Conservation (phyloP, 805 yeast genomes). For the Saturnispora gosingensis region DNA sequence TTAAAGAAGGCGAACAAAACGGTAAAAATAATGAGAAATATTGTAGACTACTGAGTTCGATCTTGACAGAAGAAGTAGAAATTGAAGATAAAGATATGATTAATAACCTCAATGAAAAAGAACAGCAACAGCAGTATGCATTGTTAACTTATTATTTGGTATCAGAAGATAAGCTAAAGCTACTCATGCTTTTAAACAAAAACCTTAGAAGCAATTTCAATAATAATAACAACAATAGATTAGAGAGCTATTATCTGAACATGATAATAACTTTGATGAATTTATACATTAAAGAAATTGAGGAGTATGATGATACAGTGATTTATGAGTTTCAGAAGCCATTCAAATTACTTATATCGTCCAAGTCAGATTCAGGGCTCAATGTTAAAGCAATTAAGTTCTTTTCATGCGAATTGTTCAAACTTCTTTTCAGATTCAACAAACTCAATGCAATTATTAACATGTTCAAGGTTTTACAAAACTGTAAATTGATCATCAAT, state of each 20-base stretch:
- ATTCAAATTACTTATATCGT: constrained; percentile 71
- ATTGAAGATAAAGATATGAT: neutral
- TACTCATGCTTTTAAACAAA: neutral
- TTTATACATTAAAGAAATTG: neutral
- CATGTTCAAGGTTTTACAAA: constrained; percentile 37
- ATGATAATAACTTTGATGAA: constrained; percentile 1
- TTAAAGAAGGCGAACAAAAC: neutral
- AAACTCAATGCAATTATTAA: constrained; percentile 68
- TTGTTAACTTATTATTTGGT: neutral
- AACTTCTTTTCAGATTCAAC: constrained; percentile 55
- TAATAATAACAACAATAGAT: neutral
- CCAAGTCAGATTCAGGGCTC: constrained; percentile 45
- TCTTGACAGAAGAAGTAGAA: neutral
- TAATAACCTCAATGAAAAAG: neutral
- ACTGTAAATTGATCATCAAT: neutral
- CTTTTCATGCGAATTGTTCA: constrained; percentile 61
- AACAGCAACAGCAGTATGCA: neutral
- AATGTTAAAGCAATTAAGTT: constrained; percentile 31
- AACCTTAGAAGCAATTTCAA: neutral
- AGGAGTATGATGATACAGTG: constrained; percentile 18
- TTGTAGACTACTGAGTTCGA: neutral
- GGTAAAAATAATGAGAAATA: neutral
- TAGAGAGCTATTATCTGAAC: neutral
- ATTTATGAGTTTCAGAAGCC: constrained; percentile 48
- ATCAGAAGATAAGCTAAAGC: neutral